phyloP scores from a whole-genome alignment of 495 filamentous ascomycete species.

The Neurospora sp. region DNA sequence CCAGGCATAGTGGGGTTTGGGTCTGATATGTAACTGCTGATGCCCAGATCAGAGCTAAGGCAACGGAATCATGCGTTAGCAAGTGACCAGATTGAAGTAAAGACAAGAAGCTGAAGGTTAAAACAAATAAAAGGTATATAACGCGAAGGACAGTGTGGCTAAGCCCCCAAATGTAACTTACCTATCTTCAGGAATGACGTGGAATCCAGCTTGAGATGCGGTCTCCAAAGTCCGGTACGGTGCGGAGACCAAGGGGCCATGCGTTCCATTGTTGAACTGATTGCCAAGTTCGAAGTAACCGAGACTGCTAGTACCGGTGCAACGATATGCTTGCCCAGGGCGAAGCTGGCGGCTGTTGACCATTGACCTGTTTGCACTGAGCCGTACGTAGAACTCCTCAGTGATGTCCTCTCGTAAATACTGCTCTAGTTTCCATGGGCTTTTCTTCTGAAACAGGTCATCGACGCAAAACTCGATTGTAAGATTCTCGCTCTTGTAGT shows the following conservation, averaged over 20 bases:
- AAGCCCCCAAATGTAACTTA: background rate
- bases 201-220: background rate
- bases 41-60: background rate
- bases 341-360: background rate
- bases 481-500: background rate
- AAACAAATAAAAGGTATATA: background rate
- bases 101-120: background rate
- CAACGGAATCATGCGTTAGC: background rate
- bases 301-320: background rate
- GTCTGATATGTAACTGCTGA: background rate
- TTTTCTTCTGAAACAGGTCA: background rate
- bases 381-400: background rate
- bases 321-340: background rate
- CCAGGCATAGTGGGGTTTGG: background rate
- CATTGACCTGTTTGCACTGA: background rate
- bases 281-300: constrained; percentile 6
- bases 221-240: background rate
- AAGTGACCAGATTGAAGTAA: background rate
- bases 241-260: background rate
- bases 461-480: background rate
- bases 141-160: background rate
- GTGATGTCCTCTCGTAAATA: background rate
- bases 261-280: background rate
- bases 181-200: background rate
- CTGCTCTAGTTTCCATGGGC: background rate